Conservation (phyloP, 805 yeast genomes). For the Phaffomyces opuntiae region DNA sequence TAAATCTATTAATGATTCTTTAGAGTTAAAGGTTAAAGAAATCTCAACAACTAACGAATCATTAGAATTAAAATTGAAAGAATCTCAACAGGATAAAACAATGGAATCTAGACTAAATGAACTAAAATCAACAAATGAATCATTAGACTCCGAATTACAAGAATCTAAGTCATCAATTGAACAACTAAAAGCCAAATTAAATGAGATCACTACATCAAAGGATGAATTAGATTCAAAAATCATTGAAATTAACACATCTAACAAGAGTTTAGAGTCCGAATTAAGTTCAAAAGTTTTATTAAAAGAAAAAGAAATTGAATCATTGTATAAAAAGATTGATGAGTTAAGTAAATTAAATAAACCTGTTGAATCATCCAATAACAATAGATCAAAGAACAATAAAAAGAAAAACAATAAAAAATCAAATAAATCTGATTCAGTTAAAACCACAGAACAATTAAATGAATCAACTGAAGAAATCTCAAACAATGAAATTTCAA, state of each 20-base stretch:
- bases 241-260: not conserved
- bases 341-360: not conserved
- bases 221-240: not conserved
- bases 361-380: not conserved
- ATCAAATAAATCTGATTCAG: slow-evolving; percentile 7
- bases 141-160: not conserved
- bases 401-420: slow-evolving; percentile 16
- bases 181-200: too few relatives aligned
- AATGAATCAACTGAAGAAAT: slow-evolving; percentile 1
- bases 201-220: too few relatives aligned
- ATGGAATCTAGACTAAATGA: not conserved
- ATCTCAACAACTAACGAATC: not conserved
- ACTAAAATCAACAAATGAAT: not conserved
- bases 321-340: slow-evolving; percentile 1
- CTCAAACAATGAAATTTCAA: not conserved
- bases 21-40: not conserved
- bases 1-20: not conserved
- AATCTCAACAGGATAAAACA: not conserved
- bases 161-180: not conserved
- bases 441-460: slow-evolving; percentile 21
- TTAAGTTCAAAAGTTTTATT: too few relatives aligned
- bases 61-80: not conserved
- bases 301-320: not conserved
- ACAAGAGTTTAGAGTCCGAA: slow-evolving; percentile 4
- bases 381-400: slow-evolving; percentile 9